These are phyloP conservation scores for Didymosphaeria variabile DNA, from an alignment of 2,329 filamentous ascomycete genomes.

Conservation along the genomic window DNA sequence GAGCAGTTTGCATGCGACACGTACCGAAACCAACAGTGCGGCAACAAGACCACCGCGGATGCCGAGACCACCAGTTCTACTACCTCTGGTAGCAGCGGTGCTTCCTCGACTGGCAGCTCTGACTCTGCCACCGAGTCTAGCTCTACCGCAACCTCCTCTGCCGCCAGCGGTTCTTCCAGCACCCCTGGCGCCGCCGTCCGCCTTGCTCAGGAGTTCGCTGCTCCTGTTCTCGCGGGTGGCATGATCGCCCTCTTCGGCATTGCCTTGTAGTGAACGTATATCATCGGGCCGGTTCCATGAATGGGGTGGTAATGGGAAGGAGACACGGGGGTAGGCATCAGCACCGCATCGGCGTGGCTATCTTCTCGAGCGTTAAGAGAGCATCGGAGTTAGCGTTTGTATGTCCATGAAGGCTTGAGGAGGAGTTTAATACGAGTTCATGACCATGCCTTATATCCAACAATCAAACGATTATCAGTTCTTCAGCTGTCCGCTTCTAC, in stretches of 20 bases:
- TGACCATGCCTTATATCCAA: constrained; percentile 46
- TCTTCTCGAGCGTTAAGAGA: constrained; percentile 34
- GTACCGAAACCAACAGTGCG: constrained; percentile 57
- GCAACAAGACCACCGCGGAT: constrained; percentile 54
- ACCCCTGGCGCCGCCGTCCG: constrained; percentile 55
- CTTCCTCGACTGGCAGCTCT: constrained; percentile 20
- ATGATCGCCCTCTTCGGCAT: constrained; percentile 66
- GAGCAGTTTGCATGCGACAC: constrained; percentile 57
- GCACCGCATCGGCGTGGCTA: constrained; percentile 26
- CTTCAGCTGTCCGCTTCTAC: constrained; percentile 14
- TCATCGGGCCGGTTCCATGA: constrained; percentile 38
- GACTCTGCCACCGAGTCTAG: constrained; percentile 30
- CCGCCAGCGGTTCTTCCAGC: constrained; percentile 33
- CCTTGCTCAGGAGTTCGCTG: constrained; percentile 61
- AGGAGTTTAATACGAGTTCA: constrained; percentile 45
- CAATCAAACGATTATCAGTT: constrained; percentile 39
- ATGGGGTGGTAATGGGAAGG: constrained; percentile 35
- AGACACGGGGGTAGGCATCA: constrained; percentile 27
- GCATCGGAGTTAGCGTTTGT: constrained; percentile 37
- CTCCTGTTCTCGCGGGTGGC: constrained; percentile 61
- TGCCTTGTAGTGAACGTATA: constrained; percentile 57
- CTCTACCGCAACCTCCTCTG: constrained; percentile 29
- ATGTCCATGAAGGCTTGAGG: constrained; percentile 32
- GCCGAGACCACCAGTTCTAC: constrained; percentile 29
- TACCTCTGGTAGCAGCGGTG: constrained; percentile 35